Evolutionary conservation across 139 green algal genomes (phyloP).

Genomic region (Haematococcus lacustris): DNA sequence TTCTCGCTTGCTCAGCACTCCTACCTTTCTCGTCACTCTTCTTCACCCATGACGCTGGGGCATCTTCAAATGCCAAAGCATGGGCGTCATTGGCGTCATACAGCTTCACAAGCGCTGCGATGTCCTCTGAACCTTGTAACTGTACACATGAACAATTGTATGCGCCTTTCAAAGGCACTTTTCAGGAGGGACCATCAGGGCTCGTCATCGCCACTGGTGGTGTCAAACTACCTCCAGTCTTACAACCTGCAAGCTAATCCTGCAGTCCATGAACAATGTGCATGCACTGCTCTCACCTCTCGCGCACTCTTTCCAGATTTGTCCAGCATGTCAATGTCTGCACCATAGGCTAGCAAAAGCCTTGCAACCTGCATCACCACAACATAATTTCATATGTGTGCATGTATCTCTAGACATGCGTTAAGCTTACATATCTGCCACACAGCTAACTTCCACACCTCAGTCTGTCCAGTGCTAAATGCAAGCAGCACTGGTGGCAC

Average conservation of each 20-base stretch:
- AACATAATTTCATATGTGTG: too few relatives aligned
- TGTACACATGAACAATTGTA: too few relatives aligned
- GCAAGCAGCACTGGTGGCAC: constrained; percentile 15
- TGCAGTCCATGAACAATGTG: not conserved
- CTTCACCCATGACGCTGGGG: constrained; percentile 26
- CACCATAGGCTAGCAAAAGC: constrained; percentile 32
- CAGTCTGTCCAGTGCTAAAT: constrained; percentile 15
- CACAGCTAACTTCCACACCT: too few relatives aligned
- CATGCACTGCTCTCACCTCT: constrained; percentile 7
- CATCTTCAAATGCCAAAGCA: constrained; percentile 25
- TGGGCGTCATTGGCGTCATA: too few relatives aligned
- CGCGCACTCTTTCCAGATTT: constrained; percentile 23
- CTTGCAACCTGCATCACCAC: constrained; percentile 20
- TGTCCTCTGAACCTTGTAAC: too few relatives aligned
- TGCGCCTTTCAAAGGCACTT: too few relatives aligned
- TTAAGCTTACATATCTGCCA: not conserved
- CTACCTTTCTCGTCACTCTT: constrained; percentile 19
- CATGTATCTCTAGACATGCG: not conserved
- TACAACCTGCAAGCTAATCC: too few relatives aligned
- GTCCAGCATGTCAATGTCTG: constrained; percentile 24
- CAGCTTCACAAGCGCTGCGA: too few relatives aligned
- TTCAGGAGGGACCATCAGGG: too few relatives aligned
- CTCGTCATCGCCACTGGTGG: too few relatives aligned
- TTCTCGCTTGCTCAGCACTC: too few relatives aligned
- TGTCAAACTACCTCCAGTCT: too few relatives aligned